Evolutionary conservation across 805 yeast genomes (phyloP).

Genomic region (Myxozyma vanderwaltii): DNA sequence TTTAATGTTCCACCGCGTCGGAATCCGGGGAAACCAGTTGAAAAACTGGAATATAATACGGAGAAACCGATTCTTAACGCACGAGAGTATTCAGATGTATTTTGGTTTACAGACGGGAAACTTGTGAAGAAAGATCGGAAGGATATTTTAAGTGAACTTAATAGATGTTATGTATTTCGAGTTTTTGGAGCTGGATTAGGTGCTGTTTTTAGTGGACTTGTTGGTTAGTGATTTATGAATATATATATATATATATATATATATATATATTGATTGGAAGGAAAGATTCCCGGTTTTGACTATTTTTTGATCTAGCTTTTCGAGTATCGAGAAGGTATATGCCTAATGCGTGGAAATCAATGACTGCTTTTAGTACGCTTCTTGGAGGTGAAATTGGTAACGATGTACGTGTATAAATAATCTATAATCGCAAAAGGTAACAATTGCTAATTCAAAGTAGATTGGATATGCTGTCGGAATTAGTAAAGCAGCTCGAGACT

Average conservation of each 20-base stretch:
- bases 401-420: slow-evolving; percentile 22
- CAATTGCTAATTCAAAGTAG: slow-evolving; percentile 1
- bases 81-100: slow-evolving; percentile 24
- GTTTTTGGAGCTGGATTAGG: slow-evolving; percentile 21
- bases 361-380: slow-evolving; percentile 16
- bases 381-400: slow-evolving; percentile 21
- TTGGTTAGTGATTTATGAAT: slow-evolving; percentile 9
- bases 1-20: slow-evolving; percentile 31
- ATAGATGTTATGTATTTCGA: slow-evolving; percentile 11
- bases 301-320: background rate
- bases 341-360: slow-evolving; percentile 15
- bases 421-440: too few relatives aligned
- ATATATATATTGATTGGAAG: too few relatives aligned
- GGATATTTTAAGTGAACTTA: slow-evolving; percentile 21
- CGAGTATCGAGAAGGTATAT: background rate
- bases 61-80: slow-evolving; percentile 1
- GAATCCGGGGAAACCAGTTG: slow-evolving; percentile 13
- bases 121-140: slow-evolving; percentile 21
- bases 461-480: slow-evolving; percentile 2
- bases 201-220: background rate
- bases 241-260: too few relatives aligned
- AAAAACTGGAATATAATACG: slow-evolving; percentile 19
- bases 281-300: too few relatives aligned
- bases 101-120: slow-evolving; percentile 27
- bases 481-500: slow-evolving; percentile 9